These are phyloP conservation scores for Komagataella pseudopastoris DNA, from an alignment of 805 yeast genomes.

Conservation along the genomic window DNA sequence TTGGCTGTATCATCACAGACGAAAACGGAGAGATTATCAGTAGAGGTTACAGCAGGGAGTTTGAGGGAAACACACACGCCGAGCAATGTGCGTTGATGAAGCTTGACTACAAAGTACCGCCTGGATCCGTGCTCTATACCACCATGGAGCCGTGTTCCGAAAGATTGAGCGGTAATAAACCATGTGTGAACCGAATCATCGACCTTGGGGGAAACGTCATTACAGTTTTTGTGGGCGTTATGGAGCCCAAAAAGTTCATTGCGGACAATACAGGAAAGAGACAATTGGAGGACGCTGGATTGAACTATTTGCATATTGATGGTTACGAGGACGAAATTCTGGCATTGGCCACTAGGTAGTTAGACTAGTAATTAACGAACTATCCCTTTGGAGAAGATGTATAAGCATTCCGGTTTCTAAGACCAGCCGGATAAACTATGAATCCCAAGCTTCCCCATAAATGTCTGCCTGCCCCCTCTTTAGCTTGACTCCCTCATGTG, in stretches of 20 bases:
- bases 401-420: background rate
- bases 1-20: constrained; percentile 77
- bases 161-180: constrained; percentile 78
- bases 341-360: constrained; percentile 64
- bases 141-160: constrained; percentile 97
- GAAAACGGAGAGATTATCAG: constrained; percentile 53
- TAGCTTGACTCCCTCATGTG: background rate
- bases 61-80: constrained; percentile 94
- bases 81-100: constrained; percentile 90
- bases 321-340: constrained; percentile 69
- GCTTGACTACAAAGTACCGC: constrained; percentile 35
- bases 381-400: background rate
- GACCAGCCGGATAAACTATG: background rate
- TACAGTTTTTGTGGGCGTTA: constrained; percentile 81
- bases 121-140: constrained; percentile 74
- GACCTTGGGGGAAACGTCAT: constrained; percentile 31
- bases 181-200: constrained; percentile 76
- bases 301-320: constrained; percentile 67
- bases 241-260: constrained; percentile 87
- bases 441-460: too few species aligned
- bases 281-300: constrained; percentile 38
- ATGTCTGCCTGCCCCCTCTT: background rate
- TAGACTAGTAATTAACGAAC: constrained; percentile 18
- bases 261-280: constrained; percentile 52
- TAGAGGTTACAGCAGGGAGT: constrained; percentile 81